Evolutionary conservation across 495 filamentous ascomycete genomes (phyloP), one percentile per base, ranked within the genome.

Genomic region (Xylaria scruposa): DNA sequence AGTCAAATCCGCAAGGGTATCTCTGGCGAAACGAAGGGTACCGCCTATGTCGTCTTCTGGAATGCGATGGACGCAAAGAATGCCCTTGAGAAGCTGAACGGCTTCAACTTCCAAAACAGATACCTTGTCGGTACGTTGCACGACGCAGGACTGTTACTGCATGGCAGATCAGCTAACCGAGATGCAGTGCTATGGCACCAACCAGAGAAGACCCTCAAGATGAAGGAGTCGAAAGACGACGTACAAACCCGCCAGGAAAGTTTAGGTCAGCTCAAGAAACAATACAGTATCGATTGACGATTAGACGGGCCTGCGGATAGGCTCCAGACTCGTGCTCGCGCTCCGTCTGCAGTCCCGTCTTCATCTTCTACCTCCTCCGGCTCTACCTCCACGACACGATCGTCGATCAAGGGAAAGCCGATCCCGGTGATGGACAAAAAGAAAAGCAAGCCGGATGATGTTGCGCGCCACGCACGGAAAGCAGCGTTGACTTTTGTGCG

Each of bases 1-100:
- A 98, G 96, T 73, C 96, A 98, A 92, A 96, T 99, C 78, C 95
- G 96, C 79, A 95, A 98, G 84, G 96, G 96, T 76, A 98, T 97
- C 77, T 94, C 95, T 71, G 94, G 90, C 84, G 97, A 97, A 80
- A 97, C 96, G 74, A 99, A 98, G 82, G 96, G 96, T 77, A 99
- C 96, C 36, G 95, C 94, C 77, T 99, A 97, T 85, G 97, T 99
- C 61, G 96, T 99, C 80, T 99, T 97, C 86, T 97, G 98, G 81
- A 97, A 99, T 85, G 97, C 98, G 33, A 94, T 97, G 90, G 96
- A 99, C 87, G 95, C 96, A 73, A 99, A 99, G 85, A 90, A 92
- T 83, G 97, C 96, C 77, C 97, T 97, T 86, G 96, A 99, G 88
- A 98, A 98, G 87, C 87, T 99, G 78, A 98, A 99, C 85, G 96